Evolutionary conservation across 2,329 filamentous ascomycete genomes (phyloP).

Genomic region (Fusarium tupiense): DNA sequence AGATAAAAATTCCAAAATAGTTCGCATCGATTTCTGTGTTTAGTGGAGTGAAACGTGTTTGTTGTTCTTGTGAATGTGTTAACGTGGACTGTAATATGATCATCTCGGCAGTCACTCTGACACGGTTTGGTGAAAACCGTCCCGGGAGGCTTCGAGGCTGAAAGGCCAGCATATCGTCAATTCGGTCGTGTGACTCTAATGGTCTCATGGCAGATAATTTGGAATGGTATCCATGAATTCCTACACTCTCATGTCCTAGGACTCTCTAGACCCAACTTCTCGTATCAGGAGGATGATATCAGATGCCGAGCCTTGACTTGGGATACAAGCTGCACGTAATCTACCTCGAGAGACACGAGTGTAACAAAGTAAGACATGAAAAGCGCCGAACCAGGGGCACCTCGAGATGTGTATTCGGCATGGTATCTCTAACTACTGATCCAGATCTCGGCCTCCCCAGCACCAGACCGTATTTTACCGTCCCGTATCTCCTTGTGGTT

Average conservation of each 20-base stretch:
- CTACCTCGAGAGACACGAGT: conserved; percentile 4
- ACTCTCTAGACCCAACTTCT: neutral
- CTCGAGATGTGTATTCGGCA: conserved; percentile 20
- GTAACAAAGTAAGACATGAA: conserved; percentile 21
- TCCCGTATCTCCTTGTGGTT: neutral
- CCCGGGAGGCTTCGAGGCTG: neutral
- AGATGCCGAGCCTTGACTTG: neutral
- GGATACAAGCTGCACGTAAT: neutral
- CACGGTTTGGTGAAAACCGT: no score
- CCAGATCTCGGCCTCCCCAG: conserved; percentile 14
- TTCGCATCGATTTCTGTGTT: conserved; percentile 15
- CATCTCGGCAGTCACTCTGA: neutral
- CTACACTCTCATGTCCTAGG: neutral
- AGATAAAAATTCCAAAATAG: conserved; percentile 25
- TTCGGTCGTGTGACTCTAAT: neutral
- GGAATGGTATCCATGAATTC: neutral
- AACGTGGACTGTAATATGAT: neutral
- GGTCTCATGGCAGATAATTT: neutral
- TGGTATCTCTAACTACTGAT: conserved; percentile 31
- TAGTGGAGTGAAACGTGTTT: conserved; percentile 15
- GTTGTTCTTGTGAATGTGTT: neutral
- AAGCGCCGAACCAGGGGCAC: conserved; percentile 26
- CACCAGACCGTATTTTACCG: neutral
- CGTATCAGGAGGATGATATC: neutral
- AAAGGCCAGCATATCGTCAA: neutral